Base-by-base conservation (phyloP, 768 basidiomycete species). In the Psilocybe sp. region DNA sequence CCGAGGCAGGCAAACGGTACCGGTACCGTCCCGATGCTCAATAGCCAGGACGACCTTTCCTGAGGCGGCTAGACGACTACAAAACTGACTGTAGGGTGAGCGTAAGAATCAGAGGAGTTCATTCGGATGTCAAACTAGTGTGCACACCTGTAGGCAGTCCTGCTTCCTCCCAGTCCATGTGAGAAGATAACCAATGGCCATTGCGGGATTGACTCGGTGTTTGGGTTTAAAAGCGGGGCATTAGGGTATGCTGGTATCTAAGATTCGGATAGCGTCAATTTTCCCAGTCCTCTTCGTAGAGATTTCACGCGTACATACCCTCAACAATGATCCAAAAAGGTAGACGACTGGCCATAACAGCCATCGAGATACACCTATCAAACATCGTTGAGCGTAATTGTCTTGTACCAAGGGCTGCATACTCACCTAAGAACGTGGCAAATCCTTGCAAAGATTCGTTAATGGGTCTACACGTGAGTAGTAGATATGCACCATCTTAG, bases 111-210 rank as follows among this genome's bases (percentile, higher is more conserved):
- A 28, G 23, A 28, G 7, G n/a, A 28, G 7, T 28, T 7, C 23
- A 28, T 28, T n/a, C n/a, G n/a, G 23, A 28, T 4, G 23, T 28
- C 23, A 31, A 11, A 13, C 16, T 18, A 9, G 28, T 8, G 6
- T 46, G 38, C 46, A 16, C 41, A 79, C 81, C 82, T 87, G 59
- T 92, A 92, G 1, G 82, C 78, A 0, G 82, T 87, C 16, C 83
- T 71, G 38, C 78, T 82, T 4, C 90, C 91, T 15, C 81, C 85
- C 16, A 93, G 78, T 15, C 92, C 92, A 69, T 93, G 92, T 9
- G 87, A 89, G 67, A 92, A 93, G 36, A 94, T 76, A 28, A 92
- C 80, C 28, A 94, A 75, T 0, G 89, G 88, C 88, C 88, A 89
- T 42, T 77, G 75, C 14, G 67, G 57, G 16, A 47, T 43, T 28